Base-by-base conservation (phyloP, 2,329 filamentous ascomycete genomes). In the Colletotrichum scovillei region DNA sequence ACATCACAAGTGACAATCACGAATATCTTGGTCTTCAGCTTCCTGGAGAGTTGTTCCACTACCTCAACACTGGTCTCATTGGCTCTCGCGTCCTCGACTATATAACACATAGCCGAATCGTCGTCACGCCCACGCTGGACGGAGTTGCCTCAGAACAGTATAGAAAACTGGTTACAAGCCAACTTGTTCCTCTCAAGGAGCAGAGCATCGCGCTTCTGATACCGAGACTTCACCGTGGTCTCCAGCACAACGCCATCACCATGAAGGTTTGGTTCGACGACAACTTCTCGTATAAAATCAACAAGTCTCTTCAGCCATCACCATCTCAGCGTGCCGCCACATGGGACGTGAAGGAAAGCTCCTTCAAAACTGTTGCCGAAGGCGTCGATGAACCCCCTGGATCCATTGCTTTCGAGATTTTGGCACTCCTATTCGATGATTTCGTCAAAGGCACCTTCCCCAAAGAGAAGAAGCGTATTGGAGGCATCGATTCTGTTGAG, bases 21-120 rank as follows among this genome's bases (percentile, higher is more conserved):
- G 92, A 96, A 79, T 95, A 98, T 80, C 90, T 98, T 74, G 95
- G 95, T n/a, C 90, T 97, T 72, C 93, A 95, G 73, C 87, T 99
- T 5, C 95, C 97, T 0, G 92, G 95, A 53, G 97, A 99, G 82
- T 87, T 98, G 22, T 95, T 96, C 81, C 93, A 95, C 82, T 98
- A 98, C 81, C 88, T 98, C 63, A 95, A 95, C 72, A 92, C 90
- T 64, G 97, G 95, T 42, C 85, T 98, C 56, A 91, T 98, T 76
- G 91, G 94, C 32, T 88, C 95, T 28, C 91, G 94, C 60, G 87
- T 98, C 49, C 88, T 97, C 14, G 94, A 93, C 80, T 96, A 92
- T 89, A 91, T 98, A 77, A 93, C 94, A 5, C 93, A 94, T 67
- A 91, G 93, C 75, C 92, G 96, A 80, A 90, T 97, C 70, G 84